phyloP scores from a whole-genome alignment of 345 rosid genomes.

The Populus pruinosa region DNA sequence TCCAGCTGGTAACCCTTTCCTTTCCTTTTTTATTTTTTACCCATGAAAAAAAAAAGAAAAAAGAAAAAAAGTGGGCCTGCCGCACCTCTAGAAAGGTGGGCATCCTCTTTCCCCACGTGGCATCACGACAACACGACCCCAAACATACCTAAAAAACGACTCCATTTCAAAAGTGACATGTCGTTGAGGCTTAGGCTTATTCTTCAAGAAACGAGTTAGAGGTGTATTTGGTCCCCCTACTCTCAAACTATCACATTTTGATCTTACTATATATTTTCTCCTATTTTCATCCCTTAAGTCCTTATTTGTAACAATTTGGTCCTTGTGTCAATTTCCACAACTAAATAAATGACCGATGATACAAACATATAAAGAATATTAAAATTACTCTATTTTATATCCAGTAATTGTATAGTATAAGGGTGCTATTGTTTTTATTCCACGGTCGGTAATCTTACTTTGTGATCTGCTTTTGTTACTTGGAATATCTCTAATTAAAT shows the following conservation, averaged over 20 bases:
- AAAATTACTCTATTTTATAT: too few relatives aligned
- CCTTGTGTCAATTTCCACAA: not conserved
- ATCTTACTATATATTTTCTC: too few relatives aligned
- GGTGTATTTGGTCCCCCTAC: not conserved
- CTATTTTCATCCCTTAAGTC: not conserved
- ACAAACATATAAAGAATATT: too few relatives aligned
- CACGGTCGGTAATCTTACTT: not conserved
- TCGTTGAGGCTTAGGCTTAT: not conserved
- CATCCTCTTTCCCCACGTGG: not conserved
- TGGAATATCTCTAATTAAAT: too few relatives aligned
- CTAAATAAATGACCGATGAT: too few relatives aligned
- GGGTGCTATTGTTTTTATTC: not conserved
- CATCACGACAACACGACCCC: not conserved
- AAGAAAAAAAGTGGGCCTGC: not conserved
- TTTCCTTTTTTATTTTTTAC: too few relatives aligned
- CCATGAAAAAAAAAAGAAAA: not conserved
- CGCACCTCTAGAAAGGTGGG: not conserved
- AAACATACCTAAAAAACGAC: not conserved
- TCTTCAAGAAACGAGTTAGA: not conserved
- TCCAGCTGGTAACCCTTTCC: not conserved
- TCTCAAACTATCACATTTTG: too few relatives aligned
- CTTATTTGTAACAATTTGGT: not conserved
- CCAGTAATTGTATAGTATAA: not conserved
- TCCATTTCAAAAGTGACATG: not conserved
- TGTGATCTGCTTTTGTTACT: too few relatives aligned